Percentiles rank a stretch among this genome's conserved stretches.
These are phyloP conservation scores for Pseudocercospora macadamiae DNA, from an alignment of 2,329 filamentous ascomycete species.

Conservation along the genomic window DNA sequence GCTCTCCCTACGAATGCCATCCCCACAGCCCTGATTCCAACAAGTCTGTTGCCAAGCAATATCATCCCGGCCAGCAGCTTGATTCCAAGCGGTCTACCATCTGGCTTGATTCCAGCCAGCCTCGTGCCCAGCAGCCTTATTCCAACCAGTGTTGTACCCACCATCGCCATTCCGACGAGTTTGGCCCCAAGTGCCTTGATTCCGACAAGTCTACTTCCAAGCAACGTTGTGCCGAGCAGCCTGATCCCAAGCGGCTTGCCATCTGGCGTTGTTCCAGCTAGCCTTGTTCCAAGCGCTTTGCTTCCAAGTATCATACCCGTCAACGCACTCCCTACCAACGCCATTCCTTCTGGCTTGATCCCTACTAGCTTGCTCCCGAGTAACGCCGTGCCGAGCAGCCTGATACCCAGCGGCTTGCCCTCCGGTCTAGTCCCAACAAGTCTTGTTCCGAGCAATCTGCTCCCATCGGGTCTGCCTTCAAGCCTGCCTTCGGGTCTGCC, in stretches of 20 bases:
- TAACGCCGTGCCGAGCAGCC: not conserved
- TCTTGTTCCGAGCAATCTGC: not conserved
- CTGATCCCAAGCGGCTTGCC: not conserved
- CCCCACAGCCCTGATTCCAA: not conserved
- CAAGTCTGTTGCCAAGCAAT: not conserved
- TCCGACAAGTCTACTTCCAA: not conserved
- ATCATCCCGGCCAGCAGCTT: not conserved
- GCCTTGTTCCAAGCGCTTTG: not conserved
- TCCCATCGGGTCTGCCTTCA: not conserved
- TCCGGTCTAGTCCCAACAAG: not conserved
- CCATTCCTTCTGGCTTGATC: not conserved
- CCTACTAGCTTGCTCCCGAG: slow-evolving; percentile 1
- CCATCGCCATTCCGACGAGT: not conserved
- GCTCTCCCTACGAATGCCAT: not conserved
- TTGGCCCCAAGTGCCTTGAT: not conserved
- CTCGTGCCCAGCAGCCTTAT: not conserved
- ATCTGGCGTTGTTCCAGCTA: not conserved
- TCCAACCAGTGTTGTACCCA: not conserved
- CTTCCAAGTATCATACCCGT: not conserved
- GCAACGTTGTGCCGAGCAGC: not conserved
- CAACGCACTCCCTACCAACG: not conserved
- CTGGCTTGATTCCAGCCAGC: not conserved
- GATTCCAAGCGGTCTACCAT: not conserved
- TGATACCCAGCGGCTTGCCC: not conserved
- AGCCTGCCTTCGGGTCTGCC: not conserved